Evolutionary conservation across 176 grass and related monocot species (phyloP).

Genomic region (Hordeum marinum): DNA sequence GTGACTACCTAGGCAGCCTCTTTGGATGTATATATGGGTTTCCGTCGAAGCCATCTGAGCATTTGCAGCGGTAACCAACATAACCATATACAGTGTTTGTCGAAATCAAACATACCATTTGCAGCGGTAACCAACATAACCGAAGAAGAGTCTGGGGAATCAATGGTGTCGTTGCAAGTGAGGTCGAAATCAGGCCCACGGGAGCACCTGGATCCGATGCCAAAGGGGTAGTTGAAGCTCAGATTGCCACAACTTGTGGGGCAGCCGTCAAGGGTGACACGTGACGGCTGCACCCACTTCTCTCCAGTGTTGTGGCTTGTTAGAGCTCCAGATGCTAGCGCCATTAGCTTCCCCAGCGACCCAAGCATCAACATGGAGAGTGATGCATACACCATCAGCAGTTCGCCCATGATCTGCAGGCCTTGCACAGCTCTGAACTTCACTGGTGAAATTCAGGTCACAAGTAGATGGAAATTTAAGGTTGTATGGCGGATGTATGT

Average conservation of each 20-base stretch:
- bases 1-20: neutral
- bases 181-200: neutral
- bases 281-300: neutral
- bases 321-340: too few relatives aligned
- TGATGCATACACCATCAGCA: too few relatives aligned
- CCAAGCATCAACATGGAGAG: too few relatives aligned
- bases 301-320: too few relatives aligned
- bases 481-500: too few relatives aligned
- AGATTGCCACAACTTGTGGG: neutral
- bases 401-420: too few relatives aligned
- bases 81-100: too few relatives aligned
- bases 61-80: neutral
- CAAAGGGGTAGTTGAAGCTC: neutral
- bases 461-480: too few relatives aligned
- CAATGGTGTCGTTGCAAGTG: neutral
- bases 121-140: neutral
- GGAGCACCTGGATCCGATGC: neutral
- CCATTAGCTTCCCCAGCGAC: too few relatives aligned
- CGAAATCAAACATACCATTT: too few relatives aligned
- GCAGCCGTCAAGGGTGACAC: neutral
- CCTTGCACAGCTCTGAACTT: too few relatives aligned
- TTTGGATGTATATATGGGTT: neutral
- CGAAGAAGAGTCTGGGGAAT: neutral
- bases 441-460: too few relatives aligned
- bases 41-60: neutral